A percentile compares a stretch with the other conserved stretches of the same genome.
phyloP scores from a whole-genome alignment of 352 stramenopile species.

The Pythium brachiatum region DNA sequence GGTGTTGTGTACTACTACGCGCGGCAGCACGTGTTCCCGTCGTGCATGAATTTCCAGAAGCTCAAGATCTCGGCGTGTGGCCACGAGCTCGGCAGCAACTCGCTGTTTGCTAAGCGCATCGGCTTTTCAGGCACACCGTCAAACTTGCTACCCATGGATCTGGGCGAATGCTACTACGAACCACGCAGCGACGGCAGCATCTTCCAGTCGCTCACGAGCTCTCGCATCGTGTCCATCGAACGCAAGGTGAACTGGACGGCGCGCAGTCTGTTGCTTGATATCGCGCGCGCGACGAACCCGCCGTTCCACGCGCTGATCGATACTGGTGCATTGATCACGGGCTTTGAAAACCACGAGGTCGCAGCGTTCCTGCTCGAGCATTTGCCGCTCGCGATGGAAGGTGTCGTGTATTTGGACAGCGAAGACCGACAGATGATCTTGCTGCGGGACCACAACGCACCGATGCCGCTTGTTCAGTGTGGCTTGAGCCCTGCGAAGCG shows the following conservation, averaged over 20 bases:
- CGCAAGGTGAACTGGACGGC: slow-evolving; percentile 83
- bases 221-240: slow-evolving; percentile 87
- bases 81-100: slow-evolving; percentile 98
- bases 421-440: slow-evolving; percentile 91
- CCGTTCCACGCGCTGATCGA: slow-evolving; percentile 90
- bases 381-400: slow-evolving; percentile 77
- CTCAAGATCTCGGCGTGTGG: slow-evolving; percentile 99
- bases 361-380: slow-evolving; percentile 77
- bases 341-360: slow-evolving; percentile 89
- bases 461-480: slow-evolving; percentile 92
- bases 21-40: slow-evolving; percentile 97
- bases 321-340: slow-evolving; percentile 90
- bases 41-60: slow-evolving; percentile 98
- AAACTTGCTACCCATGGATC: slow-evolving; percentile 98
- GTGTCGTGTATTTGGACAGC: slow-evolving; percentile 90
- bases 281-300: slow-evolving; percentile 54
- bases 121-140: slow-evolving; percentile 99
- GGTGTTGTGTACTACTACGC: slow-evolving; percentile 98
- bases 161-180: slow-evolving; percentile 98
- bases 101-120: slow-evolving; percentile 96
- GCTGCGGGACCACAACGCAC: slow-evolving; percentile 92
- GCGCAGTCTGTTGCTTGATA: slow-evolving; percentile 72
- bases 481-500: slow-evolving; percentile 79
- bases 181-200: slow-evolving; percentile 98
- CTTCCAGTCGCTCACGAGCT: slow-evolving; percentile 95